A percentile compares a stretch with the other conserved stretches of the same genome.
phyloP scores from a whole-genome alignment of 2,329 filamentous ascomycete species.

The Scedosporium aurantiacum region DNA sequence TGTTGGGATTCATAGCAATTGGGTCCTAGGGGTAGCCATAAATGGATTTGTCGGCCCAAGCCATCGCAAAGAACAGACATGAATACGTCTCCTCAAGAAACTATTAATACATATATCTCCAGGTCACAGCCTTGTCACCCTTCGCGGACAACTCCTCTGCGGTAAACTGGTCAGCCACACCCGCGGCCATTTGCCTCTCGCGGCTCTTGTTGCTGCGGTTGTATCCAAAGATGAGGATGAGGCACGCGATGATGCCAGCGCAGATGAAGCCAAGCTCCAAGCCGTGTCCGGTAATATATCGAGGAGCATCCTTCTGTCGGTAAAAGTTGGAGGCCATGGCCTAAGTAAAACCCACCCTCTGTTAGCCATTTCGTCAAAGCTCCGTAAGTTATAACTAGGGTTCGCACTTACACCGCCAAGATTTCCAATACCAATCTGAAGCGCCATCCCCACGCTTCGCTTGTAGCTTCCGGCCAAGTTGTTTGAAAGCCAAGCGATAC shows the following conservation, averaged over 20 bases:
- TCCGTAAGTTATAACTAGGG: background rate
- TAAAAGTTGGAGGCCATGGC: constrained; percentile 68
- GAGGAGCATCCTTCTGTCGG: constrained; percentile 35
- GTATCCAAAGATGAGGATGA: constrained; percentile 33
- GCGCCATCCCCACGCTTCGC: constrained; percentile 43
- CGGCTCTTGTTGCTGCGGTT: constrained; percentile 47
- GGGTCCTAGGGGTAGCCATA: no score
- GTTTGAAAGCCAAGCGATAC: constrained; percentile 48
- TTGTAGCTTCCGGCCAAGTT: constrained; percentile 46
- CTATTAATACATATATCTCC: constrained; percentile 45
- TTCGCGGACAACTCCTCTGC: constrained; percentile 41
- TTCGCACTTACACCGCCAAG: constrained; percentile 33
- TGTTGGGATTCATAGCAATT: no score
- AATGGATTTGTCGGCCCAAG: no score
- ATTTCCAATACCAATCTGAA: constrained; percentile 50
- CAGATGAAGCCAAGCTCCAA: constrained; percentile 39
- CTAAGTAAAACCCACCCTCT: constrained; percentile 14
- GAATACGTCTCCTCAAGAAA: constrained; percentile 4
- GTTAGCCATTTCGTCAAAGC: background rate
- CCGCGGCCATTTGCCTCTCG: constrained; percentile 29
- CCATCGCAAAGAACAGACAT: no score
- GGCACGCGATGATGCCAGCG: constrained; percentile 25
- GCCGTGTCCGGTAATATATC: constrained; percentile 38
- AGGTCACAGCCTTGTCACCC: constrained; percentile 52
- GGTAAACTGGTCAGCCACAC: constrained; percentile 28